phyloP scores from a whole-genome alignment of 1,284 basidiomycete genomes.

The Heliocybe sulcata region DNA sequence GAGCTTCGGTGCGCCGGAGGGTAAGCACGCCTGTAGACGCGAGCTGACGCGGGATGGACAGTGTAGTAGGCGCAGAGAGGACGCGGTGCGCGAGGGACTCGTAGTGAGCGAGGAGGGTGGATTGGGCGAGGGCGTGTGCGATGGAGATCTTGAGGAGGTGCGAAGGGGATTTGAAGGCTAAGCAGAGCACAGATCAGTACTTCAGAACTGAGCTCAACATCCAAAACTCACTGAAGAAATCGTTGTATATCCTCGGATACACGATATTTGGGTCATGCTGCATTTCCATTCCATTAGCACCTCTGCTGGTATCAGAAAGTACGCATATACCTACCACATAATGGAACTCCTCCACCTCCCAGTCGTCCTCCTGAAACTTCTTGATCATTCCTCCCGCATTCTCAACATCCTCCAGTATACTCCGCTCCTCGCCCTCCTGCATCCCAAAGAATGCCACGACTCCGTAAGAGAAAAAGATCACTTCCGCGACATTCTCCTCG shows the following conservation, averaged over 20 bases:
- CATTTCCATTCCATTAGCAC: constrained; percentile 6
- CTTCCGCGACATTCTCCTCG: constrained; percentile 57
- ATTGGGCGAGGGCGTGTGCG: constrained; percentile 91
- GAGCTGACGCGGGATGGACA: constrained; percentile 82
- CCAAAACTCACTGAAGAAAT: constrained; percentile 74
- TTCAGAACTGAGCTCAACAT: not conserved
- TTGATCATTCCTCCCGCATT: constrained; percentile 61
- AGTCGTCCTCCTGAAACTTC: constrained; percentile 57
- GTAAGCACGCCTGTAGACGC: constrained; percentile 75
- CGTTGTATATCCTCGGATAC: constrained; percentile 85
- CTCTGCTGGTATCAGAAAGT: not conserved
- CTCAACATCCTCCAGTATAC: constrained; percentile 79
- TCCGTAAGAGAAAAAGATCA: constrained; percentile 81
- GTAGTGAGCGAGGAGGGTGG: constrained; percentile 86
- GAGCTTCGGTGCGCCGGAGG: constrained; percentile 75
- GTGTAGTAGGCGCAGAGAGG: constrained; percentile 69
- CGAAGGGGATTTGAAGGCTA: constrained; percentile 85
- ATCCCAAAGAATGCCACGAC: constrained; percentile 89
- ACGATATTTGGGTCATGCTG: constrained; percentile 84
- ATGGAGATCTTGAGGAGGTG: constrained; percentile 87
- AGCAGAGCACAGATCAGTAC: constrained; percentile 4
- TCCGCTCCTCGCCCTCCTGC: constrained; percentile 65
- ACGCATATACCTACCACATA: constrained; percentile 51
- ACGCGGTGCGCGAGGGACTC: constrained; percentile 79
- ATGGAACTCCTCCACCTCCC: constrained; percentile 90